Percentiles rank a stretch among this genome's conserved stretches.
Conservation (phyloP, 371 early-diverging fungal species). For the Cokeromyces recurvatus region DNA sequence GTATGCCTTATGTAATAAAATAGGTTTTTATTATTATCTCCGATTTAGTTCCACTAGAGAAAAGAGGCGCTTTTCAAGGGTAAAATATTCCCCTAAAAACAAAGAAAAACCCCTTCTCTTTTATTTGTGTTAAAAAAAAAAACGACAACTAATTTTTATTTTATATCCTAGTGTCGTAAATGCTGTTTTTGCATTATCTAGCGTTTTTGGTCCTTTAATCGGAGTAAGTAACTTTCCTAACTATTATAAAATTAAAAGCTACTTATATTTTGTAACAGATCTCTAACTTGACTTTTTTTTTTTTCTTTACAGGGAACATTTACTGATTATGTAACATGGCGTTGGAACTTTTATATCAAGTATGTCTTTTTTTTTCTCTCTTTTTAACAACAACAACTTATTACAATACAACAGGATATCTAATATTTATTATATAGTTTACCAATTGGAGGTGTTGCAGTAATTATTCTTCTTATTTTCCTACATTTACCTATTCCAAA, state of each 20-base stretch:
- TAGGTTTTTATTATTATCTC: slow-evolving; percentile 60
- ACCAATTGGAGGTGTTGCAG: slow-evolving; percentile 39
- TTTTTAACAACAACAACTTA: not conserved
- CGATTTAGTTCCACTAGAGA: slow-evolving; percentile 50
- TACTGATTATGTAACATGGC: slow-evolving; percentile 39
- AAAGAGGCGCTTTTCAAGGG: slow-evolving; percentile 58
- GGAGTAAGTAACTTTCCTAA: slow-evolving; percentile 33
- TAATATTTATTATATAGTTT: slow-evolving; percentile 17
- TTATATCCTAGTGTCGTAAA: slow-evolving; percentile 25
- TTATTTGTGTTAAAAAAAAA: too few relatives aligned
- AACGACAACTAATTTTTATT: too few relatives aligned
- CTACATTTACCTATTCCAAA: slow-evolving; percentile 26
- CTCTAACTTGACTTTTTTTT: not conserved
- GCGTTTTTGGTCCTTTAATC: slow-evolving; percentile 40
- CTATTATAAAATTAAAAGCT: too few relatives aligned
- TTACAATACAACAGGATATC: not conserved
- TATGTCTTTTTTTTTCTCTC: slow-evolving; percentile 2
- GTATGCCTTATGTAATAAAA: too few relatives aligned
- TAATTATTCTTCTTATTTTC: slow-evolving; percentile 25
- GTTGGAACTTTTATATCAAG: slow-evolving; percentile 49
- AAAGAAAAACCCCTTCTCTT: too few relatives aligned
- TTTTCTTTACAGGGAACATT: slow-evolving; percentile 24
- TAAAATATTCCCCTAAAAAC: too few relatives aligned
- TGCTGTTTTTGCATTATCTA: slow-evolving; percentile 37
- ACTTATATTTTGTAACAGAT: not conserved